Conservation (phyloP, 1,284 basidiomycete species). For the Kwoniella shivajii region DNA sequence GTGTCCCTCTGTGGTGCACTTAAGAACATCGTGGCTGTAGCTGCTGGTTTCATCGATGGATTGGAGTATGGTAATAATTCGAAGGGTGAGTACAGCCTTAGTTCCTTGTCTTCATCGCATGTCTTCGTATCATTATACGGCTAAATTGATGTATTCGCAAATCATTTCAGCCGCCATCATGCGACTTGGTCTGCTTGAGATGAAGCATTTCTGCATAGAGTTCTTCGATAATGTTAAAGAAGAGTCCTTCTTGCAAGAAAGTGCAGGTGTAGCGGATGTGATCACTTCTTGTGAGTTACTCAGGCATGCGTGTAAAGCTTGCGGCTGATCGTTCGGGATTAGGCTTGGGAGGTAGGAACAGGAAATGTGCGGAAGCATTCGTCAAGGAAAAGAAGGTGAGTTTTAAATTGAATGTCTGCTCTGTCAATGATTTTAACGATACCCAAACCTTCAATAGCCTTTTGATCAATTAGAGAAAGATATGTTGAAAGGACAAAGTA, state of each 20-base stretch:
- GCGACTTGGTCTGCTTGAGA: conserved; percentile 59
- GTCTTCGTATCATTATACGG: not conserved
- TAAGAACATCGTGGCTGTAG: conserved; percentile 63
- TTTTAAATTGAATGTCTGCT: not conserved
- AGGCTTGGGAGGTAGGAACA: conserved; percentile 61
- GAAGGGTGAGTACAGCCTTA: conserved; percentile 52
- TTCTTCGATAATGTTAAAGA: conserved; percentile 60
- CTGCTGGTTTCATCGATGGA: conserved; percentile 61
- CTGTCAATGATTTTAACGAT: too few species aligned
- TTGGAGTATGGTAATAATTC: conserved; percentile 62
- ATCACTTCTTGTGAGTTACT: conserved; percentile 59
- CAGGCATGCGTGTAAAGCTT: not conserved
- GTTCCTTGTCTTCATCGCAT: not conserved
- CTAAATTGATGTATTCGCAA: not conserved
- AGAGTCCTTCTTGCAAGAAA: conserved; percentile 59
- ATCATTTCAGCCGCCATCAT: conserved; percentile 58
- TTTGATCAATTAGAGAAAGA: conserved; percentile 61
- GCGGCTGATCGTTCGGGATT: not conserved
- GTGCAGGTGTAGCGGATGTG: conserved; percentile 61
- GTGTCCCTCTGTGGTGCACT: conserved; percentile 62
- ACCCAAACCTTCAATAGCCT: conserved; percentile 39
- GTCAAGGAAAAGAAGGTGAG: conserved; percentile 56
- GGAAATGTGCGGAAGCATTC: conserved; percentile 57
- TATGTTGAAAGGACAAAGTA: conserved; percentile 61
- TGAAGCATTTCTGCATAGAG: conserved; percentile 58